Percentiles rank a stretch among this genome's conserved stretches.
Evolutionary conservation across 352 stramenopile genomes (phyloP).

Genomic region (Globisporangium parvum): DNA sequence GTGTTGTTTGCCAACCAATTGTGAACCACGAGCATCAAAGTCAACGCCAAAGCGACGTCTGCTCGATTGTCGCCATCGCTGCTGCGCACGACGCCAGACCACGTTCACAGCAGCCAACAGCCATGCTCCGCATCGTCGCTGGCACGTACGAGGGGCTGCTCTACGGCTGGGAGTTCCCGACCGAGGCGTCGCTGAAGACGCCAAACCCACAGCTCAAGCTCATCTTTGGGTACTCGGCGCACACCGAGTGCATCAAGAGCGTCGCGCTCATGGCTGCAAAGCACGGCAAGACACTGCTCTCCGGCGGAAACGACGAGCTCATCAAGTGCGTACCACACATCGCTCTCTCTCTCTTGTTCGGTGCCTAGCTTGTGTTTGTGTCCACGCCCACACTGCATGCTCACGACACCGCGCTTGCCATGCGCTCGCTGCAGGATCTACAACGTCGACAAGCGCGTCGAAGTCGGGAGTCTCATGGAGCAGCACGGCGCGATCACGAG

Average conservation of each 20-base stretch:
- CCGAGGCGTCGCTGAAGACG: slow-evolving; percentile 16
- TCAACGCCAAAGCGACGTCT: slow-evolving; percentile 1
- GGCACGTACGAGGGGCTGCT: slow-evolving; percentile 85
- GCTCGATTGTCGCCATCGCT: slow-evolving; percentile 1
- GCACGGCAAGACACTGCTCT: slow-evolving; percentile 78
- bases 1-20: slow-evolving; percentile 25
- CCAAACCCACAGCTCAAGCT: slow-evolving; percentile 66
- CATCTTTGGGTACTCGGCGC: slow-evolving; percentile 77
- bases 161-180: slow-evolving; percentile 74
- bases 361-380: neutral
- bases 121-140: slow-evolving; percentile 73
- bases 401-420: neutral
- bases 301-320: slow-evolving; percentile 78
- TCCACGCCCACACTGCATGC: neutral
- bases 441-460: slow-evolving; percentile 84
- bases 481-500: slow-evolving; percentile 82
- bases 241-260: slow-evolving; percentile 84
- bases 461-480: slow-evolving; percentile 84
- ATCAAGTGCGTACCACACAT: slow-evolving; percentile 55
- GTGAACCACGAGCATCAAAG: neutral
- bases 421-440: slow-evolving; percentile 59
- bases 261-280: slow-evolving; percentile 75
- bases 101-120: slow-evolving; percentile 1
- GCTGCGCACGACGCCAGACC: neutral
- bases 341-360: neutral